Base-by-base conservation (phyloP, 441 rosid genomes). In the Pelargonium cotyledonis region DNA sequence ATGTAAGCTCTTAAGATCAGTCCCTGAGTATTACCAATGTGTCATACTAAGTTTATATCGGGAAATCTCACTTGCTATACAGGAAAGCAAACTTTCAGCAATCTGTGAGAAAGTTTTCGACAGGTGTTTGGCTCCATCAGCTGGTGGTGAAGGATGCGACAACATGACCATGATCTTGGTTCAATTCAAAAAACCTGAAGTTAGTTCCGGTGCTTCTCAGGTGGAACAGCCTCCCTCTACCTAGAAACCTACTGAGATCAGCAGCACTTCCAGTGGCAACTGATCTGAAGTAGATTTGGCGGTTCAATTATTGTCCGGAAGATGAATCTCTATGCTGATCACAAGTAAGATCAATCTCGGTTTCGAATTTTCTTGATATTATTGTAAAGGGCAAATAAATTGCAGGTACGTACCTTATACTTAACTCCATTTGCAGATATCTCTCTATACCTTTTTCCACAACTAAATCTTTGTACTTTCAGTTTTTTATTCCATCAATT, bases 101-200 rank as follows among this genome's bases (percentile, higher is more conserved):
- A 68, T 83, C 61, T 85, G 91, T 19, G 89, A 86, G 80, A 86
- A 69, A 75, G 87, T 86, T 65, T 80, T 85, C 21, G 87, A 85
- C 18, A 75, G 79, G 71, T 86, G 89, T 75, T 72, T 75, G 77
- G 82, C 91, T 51, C 89, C 91, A 14, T 64, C 80, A 35, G 82
- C 85, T 46, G 83, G 87, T 64, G 84, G 86, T 0, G 91, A 86
- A 80, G 91, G 89, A 68, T 83, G 91, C 41, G 91, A 85, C 70
- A 83, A 86, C 77, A 86, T 85, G 89, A 80, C 91, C 49, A 80
- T 83, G 85, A 86, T 86, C 78, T 70, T 85, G 77, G 80, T 83
- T 73, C 86, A 83, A 69, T 80, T 86, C 63, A 80, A 80, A 57
- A 85, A 70, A 64, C 73, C 83, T 14, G 29, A n/a, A n/a, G n/a